Conservation (phyloP, 2,329 filamentous ascomycete species). For the Fusarium liriodendri region DNA sequence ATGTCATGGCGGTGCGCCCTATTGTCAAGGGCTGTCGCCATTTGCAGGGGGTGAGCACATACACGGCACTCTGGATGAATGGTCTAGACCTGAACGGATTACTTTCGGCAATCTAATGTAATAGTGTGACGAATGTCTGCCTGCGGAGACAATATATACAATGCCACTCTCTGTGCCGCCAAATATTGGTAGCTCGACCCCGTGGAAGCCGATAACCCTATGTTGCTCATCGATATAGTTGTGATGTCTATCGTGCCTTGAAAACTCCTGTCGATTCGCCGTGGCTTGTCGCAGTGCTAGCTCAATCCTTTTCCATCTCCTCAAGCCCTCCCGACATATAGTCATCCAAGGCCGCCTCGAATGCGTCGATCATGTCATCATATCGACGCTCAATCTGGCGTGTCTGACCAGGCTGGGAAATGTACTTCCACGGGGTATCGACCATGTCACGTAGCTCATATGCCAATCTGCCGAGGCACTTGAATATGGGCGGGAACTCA, state of each 20-base stretch:
- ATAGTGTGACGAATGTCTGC: background rate
- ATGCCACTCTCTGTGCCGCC: background rate
- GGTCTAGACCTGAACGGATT: background rate
- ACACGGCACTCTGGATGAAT: background rate
- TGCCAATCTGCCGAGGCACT: background rate
- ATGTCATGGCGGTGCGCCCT: background rate
- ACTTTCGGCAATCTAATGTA: background rate
- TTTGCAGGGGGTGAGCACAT: background rate
- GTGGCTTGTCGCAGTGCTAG: background rate
- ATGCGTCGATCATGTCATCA: background rate
- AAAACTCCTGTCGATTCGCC: background rate
- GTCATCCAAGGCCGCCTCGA: background rate
- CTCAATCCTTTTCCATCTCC: background rate
- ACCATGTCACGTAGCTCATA: background rate
- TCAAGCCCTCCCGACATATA: background rate
- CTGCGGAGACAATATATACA: background rate
- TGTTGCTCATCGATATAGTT: background rate
- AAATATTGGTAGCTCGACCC: background rate
- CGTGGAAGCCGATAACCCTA: background rate
- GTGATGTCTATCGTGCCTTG: background rate
- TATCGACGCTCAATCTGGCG: background rate
- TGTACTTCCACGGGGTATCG: background rate
- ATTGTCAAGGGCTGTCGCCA: background rate
- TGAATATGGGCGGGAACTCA: background rate
- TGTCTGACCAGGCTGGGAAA: background rate